Base-by-base conservation (phyloP, 495 filamentous ascomycete genomes). In the Penicillium steckii region DNA sequence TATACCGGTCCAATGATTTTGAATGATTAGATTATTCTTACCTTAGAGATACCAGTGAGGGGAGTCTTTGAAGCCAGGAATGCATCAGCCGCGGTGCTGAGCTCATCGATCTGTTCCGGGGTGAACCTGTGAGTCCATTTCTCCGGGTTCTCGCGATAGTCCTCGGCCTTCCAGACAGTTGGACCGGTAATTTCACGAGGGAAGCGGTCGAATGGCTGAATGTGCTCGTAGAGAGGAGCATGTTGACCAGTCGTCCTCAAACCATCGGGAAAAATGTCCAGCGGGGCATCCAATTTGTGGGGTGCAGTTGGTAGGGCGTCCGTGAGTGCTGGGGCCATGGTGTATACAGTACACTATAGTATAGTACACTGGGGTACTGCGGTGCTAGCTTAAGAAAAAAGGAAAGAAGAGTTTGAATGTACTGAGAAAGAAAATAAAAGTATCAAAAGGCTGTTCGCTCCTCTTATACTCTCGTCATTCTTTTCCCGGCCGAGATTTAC, bases 211-310 rank as follows among this genome's bases (percentile, higher is more conserved):
- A 90, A 94, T 1, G 86, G 81, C 27, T 66, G 67, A n/a, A 94
- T 66, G 17, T 76, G 63, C 26, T 83, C 73, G 62, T 85, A 87
- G 6, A 88, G 65, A 1, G 89, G 90, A 3, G 80, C 75, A 54
- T 90, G 85, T 66, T 94, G 90, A 26, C 89, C 90, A 2, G 84
- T 88, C 4, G 87, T 90, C 59, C 80, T 78, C 45, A 79, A 59
- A 7, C 77, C 75, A 55, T 79, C 76, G 17, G 78, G 78, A 51
- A 80, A 80, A 56, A 61, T 30, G 17, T 71, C 67, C 25, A 60
- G 48, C 15, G 70, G 64, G 23, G 66, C 54, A 33, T 56, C 35
- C 35, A 70, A 56, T 23, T 65, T 52, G 46, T 73, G 71, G n/a
- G 67, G 62, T n/a, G 65, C 58, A 1, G 60, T 62, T 19, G 67